Conservation (phyloP, 192 early-diverging fungal genomes). For the Umbelopsis isabellina region DNA sequence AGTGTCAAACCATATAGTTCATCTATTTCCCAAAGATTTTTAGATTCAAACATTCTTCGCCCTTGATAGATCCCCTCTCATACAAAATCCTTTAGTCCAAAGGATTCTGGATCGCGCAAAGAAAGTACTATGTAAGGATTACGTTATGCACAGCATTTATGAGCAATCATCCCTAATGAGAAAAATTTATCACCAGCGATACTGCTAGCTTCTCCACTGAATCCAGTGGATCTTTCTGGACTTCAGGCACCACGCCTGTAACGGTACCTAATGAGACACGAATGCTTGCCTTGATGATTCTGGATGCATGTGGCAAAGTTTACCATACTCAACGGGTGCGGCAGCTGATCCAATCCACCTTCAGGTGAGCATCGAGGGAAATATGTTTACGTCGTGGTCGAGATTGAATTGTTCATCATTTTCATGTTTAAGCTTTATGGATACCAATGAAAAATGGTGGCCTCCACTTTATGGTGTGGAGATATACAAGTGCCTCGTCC, state of each 20-base stretch:
- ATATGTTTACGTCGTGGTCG: too few species aligned
- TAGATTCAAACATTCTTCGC: not conserved
- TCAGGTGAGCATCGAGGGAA: not conserved
- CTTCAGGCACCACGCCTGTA: conserved; percentile 1
- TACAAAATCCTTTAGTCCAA: not conserved
- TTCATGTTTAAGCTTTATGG: not conserved
- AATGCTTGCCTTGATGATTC: not conserved
- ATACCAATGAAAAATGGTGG: conserved; percentile 10
- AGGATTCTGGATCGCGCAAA: not conserved
- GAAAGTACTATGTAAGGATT: conserved; percentile 7
- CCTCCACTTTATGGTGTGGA: conserved; percentile 8
- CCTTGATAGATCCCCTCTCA: not conserved
- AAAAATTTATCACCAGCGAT: not conserved
- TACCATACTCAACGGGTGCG: conserved; percentile 6
- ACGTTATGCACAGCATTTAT: not conserved
- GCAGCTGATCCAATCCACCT: conserved; percentile 4
- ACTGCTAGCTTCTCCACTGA: conserved; percentile 7
- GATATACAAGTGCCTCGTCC: not conserved
- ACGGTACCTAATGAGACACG: conserved; percentile 3
- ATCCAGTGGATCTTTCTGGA: conserved; percentile 5
- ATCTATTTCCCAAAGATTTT: not conserved
- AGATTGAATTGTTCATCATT: not conserved
- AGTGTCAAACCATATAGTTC: not conserved
- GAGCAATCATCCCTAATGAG: not conserved
- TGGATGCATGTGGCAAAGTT: conserved; percentile 11